Percentiles rank a stretch among this genome's conserved stretches.
Evolutionary conservation across 768 basidiomycete genomes (phyloP).

Genomic region (Kwoniella dejecticola): DNA sequence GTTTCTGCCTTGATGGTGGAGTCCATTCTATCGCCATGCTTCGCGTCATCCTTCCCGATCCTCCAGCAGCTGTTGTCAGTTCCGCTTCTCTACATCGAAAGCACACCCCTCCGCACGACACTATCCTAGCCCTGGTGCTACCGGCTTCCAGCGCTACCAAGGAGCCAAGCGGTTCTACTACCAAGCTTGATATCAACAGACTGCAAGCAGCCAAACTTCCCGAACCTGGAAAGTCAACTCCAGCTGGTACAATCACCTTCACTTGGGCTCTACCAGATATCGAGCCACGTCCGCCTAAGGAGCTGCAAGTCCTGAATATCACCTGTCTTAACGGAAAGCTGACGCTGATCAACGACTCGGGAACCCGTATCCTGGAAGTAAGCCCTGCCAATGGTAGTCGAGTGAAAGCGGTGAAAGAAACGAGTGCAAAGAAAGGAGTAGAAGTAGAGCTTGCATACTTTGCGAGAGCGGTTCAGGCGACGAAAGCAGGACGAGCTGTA

Average conservation of each 20-base stretch:
- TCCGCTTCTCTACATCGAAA: conserved; percentile 1
- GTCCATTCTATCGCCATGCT: conserved; percentile 1
- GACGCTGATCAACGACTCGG: neutral
- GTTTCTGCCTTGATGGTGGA: conserved; percentile 1
- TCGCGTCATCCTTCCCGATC: neutral
- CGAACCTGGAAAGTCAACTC: conserved; percentile 1
- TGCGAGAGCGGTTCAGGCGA: neutral
- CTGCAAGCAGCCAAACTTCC: conserved; percentile 1
- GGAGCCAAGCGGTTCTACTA: conserved; percentile 3
- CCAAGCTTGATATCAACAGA: neutral
- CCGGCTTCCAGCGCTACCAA: conserved; percentile 1
- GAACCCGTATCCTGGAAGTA: neutral
- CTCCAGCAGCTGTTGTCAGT: neutral
- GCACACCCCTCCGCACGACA: conserved; percentile 1
- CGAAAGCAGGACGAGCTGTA: conserved; percentile 3
- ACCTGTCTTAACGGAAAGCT: neutral
- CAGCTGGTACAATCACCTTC: conserved; percentile 1
- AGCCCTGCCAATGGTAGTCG: neutral
- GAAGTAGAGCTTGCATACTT: neutral
- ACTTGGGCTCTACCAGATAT: conserved; percentile 5
- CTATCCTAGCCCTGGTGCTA: neutral
- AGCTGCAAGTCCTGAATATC: conserved; percentile 1
- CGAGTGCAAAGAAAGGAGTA: neutral
- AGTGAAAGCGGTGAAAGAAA: neutral
- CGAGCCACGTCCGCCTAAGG: neutral